Base-by-base conservation (phyloP, 2,329 filamentous ascomycete species). In the Aspergillaceae sp. region DNA sequence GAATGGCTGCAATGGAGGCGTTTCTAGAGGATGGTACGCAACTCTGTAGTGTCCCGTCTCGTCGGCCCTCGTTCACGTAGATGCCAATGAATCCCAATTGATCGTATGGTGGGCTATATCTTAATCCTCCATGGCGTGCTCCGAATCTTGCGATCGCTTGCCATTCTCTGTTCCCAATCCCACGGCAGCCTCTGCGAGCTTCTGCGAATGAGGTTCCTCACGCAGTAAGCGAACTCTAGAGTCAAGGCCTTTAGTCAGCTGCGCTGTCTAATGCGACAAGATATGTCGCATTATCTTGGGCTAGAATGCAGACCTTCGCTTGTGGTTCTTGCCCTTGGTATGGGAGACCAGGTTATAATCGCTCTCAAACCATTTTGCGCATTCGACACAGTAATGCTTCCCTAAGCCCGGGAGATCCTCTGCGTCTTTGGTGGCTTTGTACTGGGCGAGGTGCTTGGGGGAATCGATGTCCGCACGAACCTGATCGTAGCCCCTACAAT, bases 281-380 rank as follows among this genome's bases (percentile, higher is more conserved):
- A 9, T 34, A 26, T 19, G 6, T 5, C n/a, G 29, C 30, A 19
- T 10, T 8, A 33, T 33, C n/a, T 11, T 29, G 11, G 11, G 19
- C 29, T 32, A 19, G 19, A 19, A 19, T 41, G 7, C 63, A 43
- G 62, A 88, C 87, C 86, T 85, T 74, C 89, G 81, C 78, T 90
- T 96, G 71, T 98, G 92, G 53, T 87, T 87, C 72, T 96, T 98
- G 57, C 87, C 88, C 66, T 85, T 87, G 47, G 76, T 75, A 69
- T 98, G 92, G 29, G 79, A 75, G 33, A 77, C 74, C 48, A 94
- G 73, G 57, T 87, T 94, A 57, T 78, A 68, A 55, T 92, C 86
- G 42, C 82, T 85, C 66, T 97, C 91, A 66, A 94, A 97, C 84
- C 87, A 97, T 72, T 94, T 97, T 52, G 92, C 85, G 67, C 92